Conservation (phyloP, 2,329 filamentous ascomycete genomes). For the Lanzia echinophila region DNA sequence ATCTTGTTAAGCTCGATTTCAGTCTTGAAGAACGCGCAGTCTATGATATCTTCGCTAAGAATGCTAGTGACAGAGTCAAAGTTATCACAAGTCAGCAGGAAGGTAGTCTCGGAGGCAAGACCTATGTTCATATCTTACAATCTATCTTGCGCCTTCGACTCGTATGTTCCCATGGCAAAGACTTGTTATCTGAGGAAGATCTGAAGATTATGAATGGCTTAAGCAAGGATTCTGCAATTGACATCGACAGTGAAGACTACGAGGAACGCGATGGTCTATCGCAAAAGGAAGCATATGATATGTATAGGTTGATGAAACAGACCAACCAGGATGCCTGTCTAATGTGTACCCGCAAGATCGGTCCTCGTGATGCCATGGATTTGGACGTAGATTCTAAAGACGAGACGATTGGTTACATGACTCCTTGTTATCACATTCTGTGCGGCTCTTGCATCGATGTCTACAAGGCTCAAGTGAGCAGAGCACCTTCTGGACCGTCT, state of each 20-base stretch:
- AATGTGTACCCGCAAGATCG: conserved; percentile 60
- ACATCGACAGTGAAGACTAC: conserved; percentile 69
- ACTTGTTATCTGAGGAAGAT: conserved; percentile 80
- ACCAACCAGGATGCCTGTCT: conserved; percentile 70
- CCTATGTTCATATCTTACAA: conserved; percentile 90
- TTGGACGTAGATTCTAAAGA: conserved; percentile 49
- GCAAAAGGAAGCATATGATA: conserved; percentile 73
- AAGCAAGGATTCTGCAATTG: conserved; percentile 79
- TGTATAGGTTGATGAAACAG: conserved; percentile 77
- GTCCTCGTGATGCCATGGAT: conserved; percentile 48
- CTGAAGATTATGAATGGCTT: conserved; percentile 72
- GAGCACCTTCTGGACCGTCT: conserved; percentile 37
- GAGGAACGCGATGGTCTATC: conserved; percentile 49
- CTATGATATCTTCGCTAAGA: conserved; percentile 78
- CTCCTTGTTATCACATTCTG: conserved; percentile 79
- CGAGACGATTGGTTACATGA: conserved; percentile 69
- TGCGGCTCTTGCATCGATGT: conserved; percentile 65
- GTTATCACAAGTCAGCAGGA: conserved; percentile 61
- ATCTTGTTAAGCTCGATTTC: conserved; percentile 69
- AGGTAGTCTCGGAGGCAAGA: conserved; percentile 68
- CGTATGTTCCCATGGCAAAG: conserved; percentile 90
- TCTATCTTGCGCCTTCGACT: conserved; percentile 84
- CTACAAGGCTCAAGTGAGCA: conserved; percentile 48
- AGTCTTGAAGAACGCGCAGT: conserved; percentile 65
- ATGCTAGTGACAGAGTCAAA: conserved; percentile 73